Conservation (phyloP, 495 filamentous ascomycete species). For the Halenospora varia region DNA sequence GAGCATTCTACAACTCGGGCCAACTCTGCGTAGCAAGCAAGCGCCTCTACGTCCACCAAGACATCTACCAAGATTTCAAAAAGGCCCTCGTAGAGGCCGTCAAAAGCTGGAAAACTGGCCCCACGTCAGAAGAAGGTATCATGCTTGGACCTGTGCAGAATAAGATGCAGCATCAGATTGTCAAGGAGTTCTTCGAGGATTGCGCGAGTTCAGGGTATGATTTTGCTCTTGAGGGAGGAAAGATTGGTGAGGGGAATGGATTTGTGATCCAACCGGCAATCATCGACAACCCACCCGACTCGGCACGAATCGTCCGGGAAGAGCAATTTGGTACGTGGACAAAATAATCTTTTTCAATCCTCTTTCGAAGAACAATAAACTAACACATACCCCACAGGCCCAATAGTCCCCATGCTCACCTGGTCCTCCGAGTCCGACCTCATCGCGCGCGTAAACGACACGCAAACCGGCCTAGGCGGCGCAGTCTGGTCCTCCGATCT, state of each 20-base stretch:
- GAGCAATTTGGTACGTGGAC: slow-evolving; percentile 39
- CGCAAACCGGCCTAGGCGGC: slow-evolving; percentile 42
- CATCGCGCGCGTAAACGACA: slow-evolving; percentile 45
- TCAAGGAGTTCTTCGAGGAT: slow-evolving; percentile 41
- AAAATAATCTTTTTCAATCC: not conserved
- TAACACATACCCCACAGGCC: slow-evolving; percentile 23
- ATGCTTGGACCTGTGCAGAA: slow-evolving; percentile 52
- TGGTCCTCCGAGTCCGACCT: slow-evolving; percentile 48
- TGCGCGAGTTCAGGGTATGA: slow-evolving; percentile 34
- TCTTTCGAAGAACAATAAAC: not conserved
- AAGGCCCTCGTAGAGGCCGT: slow-evolving; percentile 42
- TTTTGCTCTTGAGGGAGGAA: slow-evolving; percentile 38
- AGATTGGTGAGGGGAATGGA: slow-evolving; percentile 35
- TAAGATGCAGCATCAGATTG: slow-evolving; percentile 40
- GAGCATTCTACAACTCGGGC: slow-evolving; percentile 48
- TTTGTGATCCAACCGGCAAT: slow-evolving; percentile 44
- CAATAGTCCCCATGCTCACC: slow-evolving; percentile 43
- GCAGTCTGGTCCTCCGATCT: slow-evolving; percentile 45
- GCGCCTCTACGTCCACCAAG: slow-evolving; percentile 54
- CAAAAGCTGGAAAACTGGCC: slow-evolving; percentile 33
- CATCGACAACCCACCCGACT: slow-evolving; percentile 53
- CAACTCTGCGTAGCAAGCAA: slow-evolving; percentile 58
- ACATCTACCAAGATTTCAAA: slow-evolving; percentile 50
- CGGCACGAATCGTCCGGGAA: slow-evolving; percentile 43
- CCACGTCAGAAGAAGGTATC: slow-evolving; percentile 8